A percentile compares a stretch with the other conserved stretches of the same genome.
These are phyloP conservation scores for Penicillium sp. DNA, from an alignment of 2,329 filamentous ascomycete genomes.

Conservation along the genomic window DNA sequence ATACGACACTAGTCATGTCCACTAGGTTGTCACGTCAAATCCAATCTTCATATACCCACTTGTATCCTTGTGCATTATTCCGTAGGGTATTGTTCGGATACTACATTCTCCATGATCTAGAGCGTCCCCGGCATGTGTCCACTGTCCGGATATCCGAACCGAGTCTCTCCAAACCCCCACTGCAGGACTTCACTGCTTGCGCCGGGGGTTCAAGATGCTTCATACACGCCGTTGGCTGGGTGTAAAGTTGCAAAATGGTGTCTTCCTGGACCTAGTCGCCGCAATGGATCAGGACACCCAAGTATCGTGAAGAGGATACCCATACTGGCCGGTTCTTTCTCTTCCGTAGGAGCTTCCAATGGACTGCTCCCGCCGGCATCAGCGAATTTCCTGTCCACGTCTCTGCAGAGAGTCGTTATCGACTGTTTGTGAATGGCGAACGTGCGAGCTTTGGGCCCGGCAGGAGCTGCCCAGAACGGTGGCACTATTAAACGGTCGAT, in stretches of 20 bases:
- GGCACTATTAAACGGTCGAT: constrained; percentile 29
- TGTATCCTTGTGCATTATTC: background rate
- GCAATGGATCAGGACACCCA: constrained; percentile 17
- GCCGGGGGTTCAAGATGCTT: background rate
- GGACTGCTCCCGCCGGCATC: background rate
- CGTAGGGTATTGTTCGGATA: background rate
- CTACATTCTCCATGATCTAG: background rate
- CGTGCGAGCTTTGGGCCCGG: constrained; percentile 24
- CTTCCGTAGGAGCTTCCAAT: constrained; percentile 17
- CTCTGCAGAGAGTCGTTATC: constrained; percentile 26
- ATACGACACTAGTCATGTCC: constrained; percentile 3
- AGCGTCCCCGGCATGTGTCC: background rate
- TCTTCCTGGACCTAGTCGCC: constrained; percentile 12
- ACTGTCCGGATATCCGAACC: background rate
- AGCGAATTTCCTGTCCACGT: constrained; percentile 16
- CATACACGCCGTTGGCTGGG: background rate
- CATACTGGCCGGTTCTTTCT: constrained; percentile 16
- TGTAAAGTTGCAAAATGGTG: background rate
- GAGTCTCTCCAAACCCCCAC: background rate
- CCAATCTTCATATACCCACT: background rate
- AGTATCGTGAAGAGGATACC: constrained; percentile 13
- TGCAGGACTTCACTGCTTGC: background rate
- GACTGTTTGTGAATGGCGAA: constrained; percentile 23
- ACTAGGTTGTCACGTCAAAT: background rate
- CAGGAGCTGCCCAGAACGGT: constrained; percentile 22